Base-by-base conservation (phyloP, 164 flowering plant species). In the Piper longum region DNA sequence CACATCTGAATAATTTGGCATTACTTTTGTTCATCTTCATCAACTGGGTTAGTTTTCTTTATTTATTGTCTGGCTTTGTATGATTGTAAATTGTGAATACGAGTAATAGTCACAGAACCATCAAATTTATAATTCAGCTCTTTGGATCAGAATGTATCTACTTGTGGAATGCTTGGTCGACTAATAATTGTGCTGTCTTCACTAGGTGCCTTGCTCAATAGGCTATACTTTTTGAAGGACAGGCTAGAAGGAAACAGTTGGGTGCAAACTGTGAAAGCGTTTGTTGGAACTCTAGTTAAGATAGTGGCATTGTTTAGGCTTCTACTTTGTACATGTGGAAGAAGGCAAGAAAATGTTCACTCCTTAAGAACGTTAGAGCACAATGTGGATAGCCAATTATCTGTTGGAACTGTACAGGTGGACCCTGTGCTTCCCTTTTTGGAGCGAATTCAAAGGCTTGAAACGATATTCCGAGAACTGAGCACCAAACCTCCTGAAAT, bases 401-500 rank as follows among this genome's bases (percentile, higher is more conserved):
- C 79, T 64, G 58, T 57, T 54, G 78, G 71, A 63, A 70, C 69
- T 71, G 70, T 60, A 14, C 71, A 74, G 62, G 83, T 77, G 67
- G 81, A 82, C 42, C 63, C 19, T 39, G 52, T 82, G 60, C 77
- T 64, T 69, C 88, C 96, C 44, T 92, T 88, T 68, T 59, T 84
- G 52, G 75, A 85, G 64, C 95, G 96, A 54, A 85, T 92, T 69
- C 78, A 87, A 77, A 84, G 73, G 71, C 82, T 92, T n/a, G 98
- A 92, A 72, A 73, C 72, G 60, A 69, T 74, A 52, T 67, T 77
- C 51, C 78, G 81, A 61, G 87, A 86, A 66, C 79, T 92, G 16
- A 77, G 71, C 63, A 73, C 67, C 70, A 92, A 83, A 66, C 91
- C 93, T 60, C 73, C 80, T 14, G 78, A 44, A 63, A 82, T 92